Base-by-base conservation (phyloP, 2,329 filamentous ascomycete species). In the Sporothrix globosa region DNA sequence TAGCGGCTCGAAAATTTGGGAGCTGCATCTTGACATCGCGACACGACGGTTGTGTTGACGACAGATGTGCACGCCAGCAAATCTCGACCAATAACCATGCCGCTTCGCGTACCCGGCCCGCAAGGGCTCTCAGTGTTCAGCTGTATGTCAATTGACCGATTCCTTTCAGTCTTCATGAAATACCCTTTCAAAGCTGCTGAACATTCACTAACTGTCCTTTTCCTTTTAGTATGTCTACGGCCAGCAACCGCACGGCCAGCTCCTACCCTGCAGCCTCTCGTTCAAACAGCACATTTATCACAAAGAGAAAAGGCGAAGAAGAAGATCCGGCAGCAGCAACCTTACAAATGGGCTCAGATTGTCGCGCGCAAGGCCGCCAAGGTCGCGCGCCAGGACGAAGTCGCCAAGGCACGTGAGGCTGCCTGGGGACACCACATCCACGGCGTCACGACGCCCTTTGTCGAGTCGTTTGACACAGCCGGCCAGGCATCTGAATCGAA, bases 311-410 rank as follows among this genome's bases (percentile, higher is more conserved):
- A 87, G 81, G 88, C 88, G 78, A 86, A 87, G 81, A 89, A 89
- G 78, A 86, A 87, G 72, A 85, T 87, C 73, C 87, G 86, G 72
- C 89, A 91, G 78, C 87, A 88, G 77, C 93, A 98, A 76, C 93
- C 93, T 0, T 97, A 96, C 78, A 85, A 90, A 72, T 87, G 91
- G 80, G 91, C 91, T 3, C 92, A 96, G 80, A 90, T 92, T 44
- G 88, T 91, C 76, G 92, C 93, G 78, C 90, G 92, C 73, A 97
- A 95, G 80, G 88, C 91, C 13, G 92, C 91, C 74, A 97, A 97
- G 78, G 79, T 95, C 60, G 87, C 91, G 77, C 89, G 92, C 67
- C 92, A 91, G 76, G 84, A 87, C 73, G 88, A 89, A 73, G 86
- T 98, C 69, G 80, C 88, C 72, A 82, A 87, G 73, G 83, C 89